Percentiles rank a stretch among this genome's conserved stretches.
phyloP scores from a whole-genome alignment of 495 filamentous ascomycete genomes.

The Penicillium coffeae region DNA sequence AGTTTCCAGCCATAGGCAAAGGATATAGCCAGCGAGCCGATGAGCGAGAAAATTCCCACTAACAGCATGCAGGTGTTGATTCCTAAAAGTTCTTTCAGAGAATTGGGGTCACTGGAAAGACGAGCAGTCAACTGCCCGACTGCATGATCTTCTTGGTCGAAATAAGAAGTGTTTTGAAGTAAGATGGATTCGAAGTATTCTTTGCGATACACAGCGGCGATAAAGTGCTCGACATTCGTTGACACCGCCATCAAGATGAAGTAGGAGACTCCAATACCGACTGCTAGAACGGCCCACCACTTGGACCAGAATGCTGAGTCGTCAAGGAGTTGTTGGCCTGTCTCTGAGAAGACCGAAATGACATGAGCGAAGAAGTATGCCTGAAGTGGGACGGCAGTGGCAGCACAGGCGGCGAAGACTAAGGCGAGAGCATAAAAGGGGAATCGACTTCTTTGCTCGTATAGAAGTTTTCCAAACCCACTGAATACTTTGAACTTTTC shows the following conservation, averaged over 20 bases:
- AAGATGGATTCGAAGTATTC: slow-evolving; percentile 61
- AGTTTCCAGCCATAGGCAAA: slow-evolving; percentile 63
- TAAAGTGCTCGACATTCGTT: background rate
- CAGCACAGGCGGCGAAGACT: slow-evolving; percentile 46
- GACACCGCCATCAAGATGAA: slow-evolving; percentile 35
- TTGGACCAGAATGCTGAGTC: background rate
- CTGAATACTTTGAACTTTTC: background rate
- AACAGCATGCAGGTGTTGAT: slow-evolving; percentile 15
- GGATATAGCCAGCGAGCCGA: slow-evolving; percentile 52
- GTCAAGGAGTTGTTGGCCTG: slow-evolving; percentile 4
- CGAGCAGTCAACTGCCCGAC: slow-evolving; percentile 47
- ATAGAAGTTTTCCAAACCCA: background rate
- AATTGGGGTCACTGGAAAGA: slow-evolving; percentile 55
- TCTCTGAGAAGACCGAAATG: slow-evolving; percentile 3
- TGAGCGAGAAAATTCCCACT: slow-evolving; percentile 41
- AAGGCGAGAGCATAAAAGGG: slow-evolving; percentile 55
- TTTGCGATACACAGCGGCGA: slow-evolving; percentile 45
- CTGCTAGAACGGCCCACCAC: slow-evolving; percentile 2
- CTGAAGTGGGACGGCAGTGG: slow-evolving; percentile 47
- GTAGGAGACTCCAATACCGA: background rate
- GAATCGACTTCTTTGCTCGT: background rate
- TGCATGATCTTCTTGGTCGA: slow-evolving; percentile 48
- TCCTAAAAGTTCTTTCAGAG: slow-evolving; percentile 60
- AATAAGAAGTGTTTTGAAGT: slow-evolving; percentile 53
- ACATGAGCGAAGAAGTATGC: slow-evolving; percentile 42